A percentile compares a stretch with the other conserved stretches of the same genome.
These are phyloP conservation scores for Aschersonia sp. DNA, from an alignment of 2,329 filamentous ascomycete genomes.

Conservation along the genomic window DNA sequence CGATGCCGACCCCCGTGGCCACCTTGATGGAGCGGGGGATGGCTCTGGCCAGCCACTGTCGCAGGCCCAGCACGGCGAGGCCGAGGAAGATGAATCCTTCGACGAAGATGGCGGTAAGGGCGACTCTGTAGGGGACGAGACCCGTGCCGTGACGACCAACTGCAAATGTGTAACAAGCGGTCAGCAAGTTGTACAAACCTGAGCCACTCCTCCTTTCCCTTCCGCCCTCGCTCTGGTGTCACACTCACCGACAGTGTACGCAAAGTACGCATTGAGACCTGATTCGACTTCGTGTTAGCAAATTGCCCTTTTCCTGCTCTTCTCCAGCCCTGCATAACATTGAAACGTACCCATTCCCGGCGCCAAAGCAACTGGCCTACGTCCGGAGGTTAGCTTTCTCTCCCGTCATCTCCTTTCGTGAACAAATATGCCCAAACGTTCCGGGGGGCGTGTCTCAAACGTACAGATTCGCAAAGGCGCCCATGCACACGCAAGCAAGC, in stretches of 20 bases:
- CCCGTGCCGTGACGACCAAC: conserved; percentile 67
- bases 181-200: not conserved
- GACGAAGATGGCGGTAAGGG: conserved; percentile 75
- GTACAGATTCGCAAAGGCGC: conserved; percentile 62
- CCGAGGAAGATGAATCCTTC: conserved; percentile 78
- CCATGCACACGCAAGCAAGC: conserved; percentile 71
- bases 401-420: not conserved
- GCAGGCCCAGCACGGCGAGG: conserved; percentile 65
- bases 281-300: conserved; percentile 1
- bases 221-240: not conserved
- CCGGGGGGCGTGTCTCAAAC: conserved; percentile 9
- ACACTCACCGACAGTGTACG: conserved; percentile 42
- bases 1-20: conserved; percentile 74
- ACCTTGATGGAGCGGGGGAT: conserved; percentile 79
- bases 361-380: conserved; percentile 21
- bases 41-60: conserved; percentile 75
- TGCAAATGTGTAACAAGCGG: conserved; percentile 2
- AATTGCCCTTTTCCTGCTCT: not conserved
- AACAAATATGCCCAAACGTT: conserved; percentile 2
- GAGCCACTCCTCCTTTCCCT: no score
- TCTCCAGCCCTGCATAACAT: not conserved
- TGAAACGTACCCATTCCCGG: conserved; percentile 25
- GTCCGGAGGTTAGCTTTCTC: not conserved
- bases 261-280: conserved; percentile 73
- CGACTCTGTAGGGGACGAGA: conserved; percentile 58